Evolutionary conservation across 75 land plant genomes (phyloP).

Genomic region (Pseudotsuga menziesii): DNA sequence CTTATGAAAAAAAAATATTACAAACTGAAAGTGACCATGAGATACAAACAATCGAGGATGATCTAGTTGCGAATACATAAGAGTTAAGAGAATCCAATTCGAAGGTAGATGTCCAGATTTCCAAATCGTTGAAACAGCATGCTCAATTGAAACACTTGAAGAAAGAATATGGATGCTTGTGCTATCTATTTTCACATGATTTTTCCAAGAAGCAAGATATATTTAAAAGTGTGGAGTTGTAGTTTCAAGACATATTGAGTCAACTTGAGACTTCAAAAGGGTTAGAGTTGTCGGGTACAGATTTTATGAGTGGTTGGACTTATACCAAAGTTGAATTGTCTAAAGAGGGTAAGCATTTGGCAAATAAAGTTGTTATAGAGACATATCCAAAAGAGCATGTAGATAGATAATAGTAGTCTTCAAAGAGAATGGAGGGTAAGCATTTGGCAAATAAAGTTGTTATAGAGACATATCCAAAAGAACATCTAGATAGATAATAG

Average conservation of each 20-base stretch:
- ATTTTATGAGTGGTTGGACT: too few relatives aligned
- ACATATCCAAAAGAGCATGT: too few relatives aligned
- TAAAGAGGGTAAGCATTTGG: neutral
- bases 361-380: too few relatives aligned
- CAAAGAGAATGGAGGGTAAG: neutral
- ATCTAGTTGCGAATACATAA: too few relatives aligned
- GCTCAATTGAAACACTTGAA: slow-evolving; percentile 22
- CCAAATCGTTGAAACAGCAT: slow-evolving; percentile 15
- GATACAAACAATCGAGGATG: too few relatives aligned
- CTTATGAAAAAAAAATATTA: too few relatives aligned
- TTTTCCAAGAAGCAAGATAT: slow-evolving; percentile 37
- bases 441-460: too few relatives aligned
- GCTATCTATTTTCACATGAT: slow-evolving; percentile 17
- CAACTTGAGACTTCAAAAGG: slow-evolving; percentile 7
- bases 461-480: too few relatives aligned
- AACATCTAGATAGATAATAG: too few relatives aligned
- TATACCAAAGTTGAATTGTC: neutral
- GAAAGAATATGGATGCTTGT: slow-evolving; percentile 14
- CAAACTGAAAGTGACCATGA: too few relatives aligned
- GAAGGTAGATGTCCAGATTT: slow-evolving; percentile 15
- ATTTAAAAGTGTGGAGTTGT: slow-evolving; percentile 18
- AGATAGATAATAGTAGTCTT: too few relatives aligned
- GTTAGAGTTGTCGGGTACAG: neutral
- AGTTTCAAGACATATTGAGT: slow-evolving; percentile 22
- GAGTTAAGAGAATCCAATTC: too few relatives aligned